Percentiles rank a stretch among this genome's conserved stretches.
phyloP scores from a whole-genome alignment of 345 rosid genomes.

The Hibiscus trionum region DNA sequence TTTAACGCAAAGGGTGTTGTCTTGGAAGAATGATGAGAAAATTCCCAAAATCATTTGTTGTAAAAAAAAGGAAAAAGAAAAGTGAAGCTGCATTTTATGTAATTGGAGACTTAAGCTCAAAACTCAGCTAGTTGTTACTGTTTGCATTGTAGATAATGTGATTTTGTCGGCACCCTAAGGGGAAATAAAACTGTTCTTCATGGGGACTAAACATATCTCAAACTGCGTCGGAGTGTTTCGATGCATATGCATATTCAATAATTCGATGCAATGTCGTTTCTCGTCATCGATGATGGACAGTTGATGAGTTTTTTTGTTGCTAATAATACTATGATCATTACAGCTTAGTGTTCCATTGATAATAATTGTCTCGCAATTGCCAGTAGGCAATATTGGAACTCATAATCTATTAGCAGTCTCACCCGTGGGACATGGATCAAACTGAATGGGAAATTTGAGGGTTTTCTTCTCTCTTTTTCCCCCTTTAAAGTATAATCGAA shows the following conservation, averaged over 20 bases:
- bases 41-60: not conserved
- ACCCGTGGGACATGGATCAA: no score
- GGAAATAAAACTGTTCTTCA: not conserved
- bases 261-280: not conserved
- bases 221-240: not conserved
- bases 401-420: no score
- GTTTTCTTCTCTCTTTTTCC: no score
- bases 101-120: not conserved
- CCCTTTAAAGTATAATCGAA: no score
- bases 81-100: constrained; percentile 5
- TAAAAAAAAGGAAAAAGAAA: constrained; percentile 2
- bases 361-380: no score
- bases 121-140: constrained; percentile 4
- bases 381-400: no score
- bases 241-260: not conserved
- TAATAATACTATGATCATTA: no score
- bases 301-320: not conserved
- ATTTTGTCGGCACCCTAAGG: not conserved
- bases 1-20: not conserved
- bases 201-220: not conserved
- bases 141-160: constrained; percentile 15
- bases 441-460: no score
- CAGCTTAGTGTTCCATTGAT: no score
- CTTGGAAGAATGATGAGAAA: not conserved
- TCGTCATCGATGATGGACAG: not conserved